Evolutionary conservation across 768 basidiomycete genomes (phyloP).

Genomic region (Roridomyces roridus): DNA sequence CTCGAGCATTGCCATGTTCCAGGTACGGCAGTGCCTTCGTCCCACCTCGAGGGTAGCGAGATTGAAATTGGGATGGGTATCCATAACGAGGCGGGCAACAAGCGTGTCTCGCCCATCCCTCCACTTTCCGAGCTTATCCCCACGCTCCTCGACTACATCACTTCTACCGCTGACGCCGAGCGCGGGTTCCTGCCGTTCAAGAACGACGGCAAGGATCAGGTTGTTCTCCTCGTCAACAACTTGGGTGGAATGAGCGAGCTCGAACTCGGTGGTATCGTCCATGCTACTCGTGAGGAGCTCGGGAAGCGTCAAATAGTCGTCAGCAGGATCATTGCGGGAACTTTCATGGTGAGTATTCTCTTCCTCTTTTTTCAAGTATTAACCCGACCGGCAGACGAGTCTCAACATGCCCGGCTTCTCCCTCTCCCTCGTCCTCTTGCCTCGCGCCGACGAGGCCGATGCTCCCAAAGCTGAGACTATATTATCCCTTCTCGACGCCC

Average conservation of each 20-base stretch:
- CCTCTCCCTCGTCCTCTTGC: constrained; percentile 80
- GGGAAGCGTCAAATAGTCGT: constrained; percentile 61
- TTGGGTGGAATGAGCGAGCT: constrained; percentile 87
- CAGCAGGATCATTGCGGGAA: constrained; percentile 73
- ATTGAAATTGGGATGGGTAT: constrained; percentile 93
- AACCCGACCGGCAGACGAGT: constrained; percentile 61
- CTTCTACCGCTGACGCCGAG: constrained; percentile 75
- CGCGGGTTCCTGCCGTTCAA: constrained; percentile 77
- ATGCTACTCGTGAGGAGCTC: constrained; percentile 63
- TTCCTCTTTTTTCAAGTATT: background rate
- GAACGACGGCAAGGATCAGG: constrained; percentile 61
- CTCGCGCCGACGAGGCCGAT: constrained; percentile 46
- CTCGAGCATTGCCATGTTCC: constrained; percentile 92
- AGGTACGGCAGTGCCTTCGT: constrained; percentile 66
- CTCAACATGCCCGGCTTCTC: constrained; percentile 95
- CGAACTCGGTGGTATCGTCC: constrained; percentile 73
- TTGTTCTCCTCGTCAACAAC: constrained; percentile 87
- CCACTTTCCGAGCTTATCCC: constrained; percentile 71
- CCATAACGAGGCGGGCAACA: constrained; percentile 86
- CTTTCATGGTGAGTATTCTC: constrained; percentile 74
- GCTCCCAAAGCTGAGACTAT: constrained; percentile 49
- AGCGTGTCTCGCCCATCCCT: constrained; percentile 73
- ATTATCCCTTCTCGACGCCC: constrained; percentile 74
- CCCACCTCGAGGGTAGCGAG: constrained; percentile 64
- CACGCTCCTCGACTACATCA: constrained; percentile 73